These are phyloP conservation scores for Acacia confusa DNA, from an alignment of 306 rosid genomes.

Conservation along the genomic window DNA sequence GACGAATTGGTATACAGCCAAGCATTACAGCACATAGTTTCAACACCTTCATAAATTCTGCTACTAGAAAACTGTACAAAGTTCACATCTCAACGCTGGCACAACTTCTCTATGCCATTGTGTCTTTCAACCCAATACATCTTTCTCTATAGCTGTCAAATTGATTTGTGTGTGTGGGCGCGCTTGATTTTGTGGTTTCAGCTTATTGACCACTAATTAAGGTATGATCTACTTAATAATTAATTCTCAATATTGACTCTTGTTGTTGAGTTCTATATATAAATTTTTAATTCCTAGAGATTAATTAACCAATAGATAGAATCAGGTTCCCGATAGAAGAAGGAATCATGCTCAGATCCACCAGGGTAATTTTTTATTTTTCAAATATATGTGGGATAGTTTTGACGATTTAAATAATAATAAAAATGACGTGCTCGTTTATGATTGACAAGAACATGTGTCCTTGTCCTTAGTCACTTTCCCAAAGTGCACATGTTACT, in stretches of 20 bases:
- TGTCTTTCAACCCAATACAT: constrained; percentile 22
- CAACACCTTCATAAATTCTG: constrained; percentile 41
- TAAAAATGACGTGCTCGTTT: constrained; percentile 19
- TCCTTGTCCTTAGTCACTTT: constrained; percentile 55
- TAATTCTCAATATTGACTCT: not conserved
- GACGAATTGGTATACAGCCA: constrained; percentile 41
- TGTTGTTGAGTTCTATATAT: not conserved
- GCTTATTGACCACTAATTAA: not conserved
- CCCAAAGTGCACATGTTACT: constrained; percentile 55
- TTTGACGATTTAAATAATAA: not conserved
- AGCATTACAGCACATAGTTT: constrained; percentile 39
- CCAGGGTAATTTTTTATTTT: not conserved
- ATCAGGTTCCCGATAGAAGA: not conserved
- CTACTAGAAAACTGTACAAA: constrained; percentile 28
- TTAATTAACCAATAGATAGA: not conserved
- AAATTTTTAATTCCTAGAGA: not conserved
- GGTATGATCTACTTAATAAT: not conserved
- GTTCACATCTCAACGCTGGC: constrained; percentile 44
- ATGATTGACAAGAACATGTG: constrained; percentile 45
- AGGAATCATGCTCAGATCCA: not conserved
- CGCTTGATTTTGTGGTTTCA: not conserved
- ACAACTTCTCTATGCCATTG: constrained; percentile 28
- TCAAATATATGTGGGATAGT: not conserved
- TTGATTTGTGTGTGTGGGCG: not conserved
- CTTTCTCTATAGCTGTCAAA: not conserved